phyloP scores from a whole-genome alignment of 2,329 filamentous ascomycete species.

The Aureobasidium sp. region DNA sequence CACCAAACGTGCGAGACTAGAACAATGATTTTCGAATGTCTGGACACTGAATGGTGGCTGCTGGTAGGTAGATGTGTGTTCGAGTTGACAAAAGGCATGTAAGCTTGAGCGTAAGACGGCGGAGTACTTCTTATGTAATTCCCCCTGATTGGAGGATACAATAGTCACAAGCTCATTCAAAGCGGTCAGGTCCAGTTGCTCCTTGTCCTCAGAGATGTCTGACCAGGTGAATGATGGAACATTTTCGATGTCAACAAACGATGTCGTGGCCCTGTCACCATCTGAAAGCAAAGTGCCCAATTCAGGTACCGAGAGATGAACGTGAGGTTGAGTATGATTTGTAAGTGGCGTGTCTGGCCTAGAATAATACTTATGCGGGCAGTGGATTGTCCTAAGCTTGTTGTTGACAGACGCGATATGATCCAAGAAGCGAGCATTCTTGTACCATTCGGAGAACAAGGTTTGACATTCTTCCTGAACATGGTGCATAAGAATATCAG shows the following conservation, averaged over 20 bases:
- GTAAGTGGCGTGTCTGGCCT: too few species aligned
- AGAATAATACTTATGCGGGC: too few species aligned
- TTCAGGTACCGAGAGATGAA: too few species aligned
- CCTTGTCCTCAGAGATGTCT: neutral
- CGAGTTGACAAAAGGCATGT: neutral
- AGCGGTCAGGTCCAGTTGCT: neutral
- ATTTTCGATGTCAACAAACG: too few species aligned
- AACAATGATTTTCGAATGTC: too few species aligned
- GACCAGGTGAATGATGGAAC: too few species aligned
- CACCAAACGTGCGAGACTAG: too few species aligned
- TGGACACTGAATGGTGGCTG: neutral
- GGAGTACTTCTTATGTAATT: neutral
- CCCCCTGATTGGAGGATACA: neutral
- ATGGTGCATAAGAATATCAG: neutral
- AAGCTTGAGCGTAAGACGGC: neutral
- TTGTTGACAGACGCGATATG: neutral
- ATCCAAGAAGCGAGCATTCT: neutral
- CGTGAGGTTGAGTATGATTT: too few species aligned
- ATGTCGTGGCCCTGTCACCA: too few species aligned
- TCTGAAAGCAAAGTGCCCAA: too few species aligned
- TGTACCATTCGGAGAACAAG: constrained; percentile 3
- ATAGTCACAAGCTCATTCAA: neutral
- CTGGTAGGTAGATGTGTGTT: neutral
- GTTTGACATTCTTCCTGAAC: neutral
- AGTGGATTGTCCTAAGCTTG: neutral